Base-by-base conservation (phyloP, 805 yeast species). In the Suhomyces sp. region DNA sequence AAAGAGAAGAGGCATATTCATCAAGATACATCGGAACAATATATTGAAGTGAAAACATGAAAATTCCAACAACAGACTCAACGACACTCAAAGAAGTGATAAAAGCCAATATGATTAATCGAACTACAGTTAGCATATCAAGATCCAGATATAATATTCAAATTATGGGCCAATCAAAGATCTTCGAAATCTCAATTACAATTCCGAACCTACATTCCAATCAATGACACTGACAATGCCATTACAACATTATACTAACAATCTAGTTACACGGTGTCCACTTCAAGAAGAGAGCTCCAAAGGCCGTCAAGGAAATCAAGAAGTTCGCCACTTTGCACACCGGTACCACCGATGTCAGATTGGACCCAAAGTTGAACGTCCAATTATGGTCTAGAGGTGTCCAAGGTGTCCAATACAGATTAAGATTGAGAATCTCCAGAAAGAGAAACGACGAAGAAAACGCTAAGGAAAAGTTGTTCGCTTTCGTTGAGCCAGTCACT, bases 241-340 rank as follows among this genome's bases (percentile, higher is more conserved):
- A 11, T 5, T 14, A 26, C 19, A 2, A 11, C 12, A 16, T 13
- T 5, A 36, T 72, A 74, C 77, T 73, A 74, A 70, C 74, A 43
- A 40, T 28, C 29, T 63, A 84, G 95, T 85, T 88, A 71, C 95
- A 87, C 77, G 98, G 98, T 80, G 90, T 83, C 60, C 85, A 88
- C 76, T 93, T 91, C 96, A 93, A 93, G 83, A 86, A 85, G 85
- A 88, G 97, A 80, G 99, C 99, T 67, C 99, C 99, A 77, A 87
- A 78, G 71, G 98, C 99, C 64, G 93, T 91, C 77, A 93, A 88
- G 86, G 98, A 88, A 76, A 90, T 93, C 79, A 91, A 88, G 82
- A 88, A 86, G 77, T 93, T 93, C 71, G 97, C 98, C 68, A 80
- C 86, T 71, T 81, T 87, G 78, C 97, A 91, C 85, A 88, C 93